These are phyloP conservation scores for Papiliotrema terrestris DNA, from an alignment of 1,284 basidiomycete species.

Conservation along the genomic window DNA sequence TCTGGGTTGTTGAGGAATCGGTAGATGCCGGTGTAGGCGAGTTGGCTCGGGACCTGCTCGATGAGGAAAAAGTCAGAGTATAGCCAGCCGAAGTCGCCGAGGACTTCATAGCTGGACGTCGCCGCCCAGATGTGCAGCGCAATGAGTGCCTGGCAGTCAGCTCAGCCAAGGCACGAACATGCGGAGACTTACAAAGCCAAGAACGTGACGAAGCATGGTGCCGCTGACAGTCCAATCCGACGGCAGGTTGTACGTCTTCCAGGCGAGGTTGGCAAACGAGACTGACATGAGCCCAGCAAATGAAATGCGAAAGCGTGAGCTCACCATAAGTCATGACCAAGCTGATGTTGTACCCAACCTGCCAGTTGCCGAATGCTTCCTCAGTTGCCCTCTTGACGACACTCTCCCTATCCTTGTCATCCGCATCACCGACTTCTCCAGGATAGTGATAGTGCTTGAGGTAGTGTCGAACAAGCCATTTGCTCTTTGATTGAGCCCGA, in stretches of 20 bases:
- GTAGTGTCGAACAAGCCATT: constrained; percentile 90
- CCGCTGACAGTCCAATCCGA: constrained; percentile 84
- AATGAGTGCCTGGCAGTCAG: constrained; percentile 64
- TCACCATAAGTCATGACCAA: constrained; percentile 90
- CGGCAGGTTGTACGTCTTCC: constrained; percentile 81
- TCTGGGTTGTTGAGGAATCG: constrained; percentile 96
- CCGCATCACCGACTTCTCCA: constrained; percentile 19
- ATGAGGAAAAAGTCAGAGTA: constrained; percentile 98
- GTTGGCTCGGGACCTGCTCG: constrained; percentile 76
- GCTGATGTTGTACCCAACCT: constrained; percentile 85
- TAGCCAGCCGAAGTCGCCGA: constrained; percentile 95
- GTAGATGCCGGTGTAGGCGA: constrained; percentile 96
- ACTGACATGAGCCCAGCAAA: constrained; percentile 53
- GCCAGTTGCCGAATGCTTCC: constrained; percentile 95
- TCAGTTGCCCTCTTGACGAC: constrained; percentile 67
- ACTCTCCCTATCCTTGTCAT: constrained; percentile 29
- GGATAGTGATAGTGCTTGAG: constrained; percentile 87
- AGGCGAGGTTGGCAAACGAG: constrained; percentile 74
- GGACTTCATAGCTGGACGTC: constrained; percentile 81
- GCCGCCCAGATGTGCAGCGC: constrained; percentile 89
- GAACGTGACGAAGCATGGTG: constrained; percentile 78
- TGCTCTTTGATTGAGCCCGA: constrained; percentile 75
- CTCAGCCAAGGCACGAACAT: neutral
- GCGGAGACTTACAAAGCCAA: constrained; percentile 65
- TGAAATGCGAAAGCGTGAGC: constrained; percentile 31